These are phyloP conservation scores for Starmera stellimalicola DNA, from an alignment of 1,139 yeast species.

Conservation along the genomic window DNA sequence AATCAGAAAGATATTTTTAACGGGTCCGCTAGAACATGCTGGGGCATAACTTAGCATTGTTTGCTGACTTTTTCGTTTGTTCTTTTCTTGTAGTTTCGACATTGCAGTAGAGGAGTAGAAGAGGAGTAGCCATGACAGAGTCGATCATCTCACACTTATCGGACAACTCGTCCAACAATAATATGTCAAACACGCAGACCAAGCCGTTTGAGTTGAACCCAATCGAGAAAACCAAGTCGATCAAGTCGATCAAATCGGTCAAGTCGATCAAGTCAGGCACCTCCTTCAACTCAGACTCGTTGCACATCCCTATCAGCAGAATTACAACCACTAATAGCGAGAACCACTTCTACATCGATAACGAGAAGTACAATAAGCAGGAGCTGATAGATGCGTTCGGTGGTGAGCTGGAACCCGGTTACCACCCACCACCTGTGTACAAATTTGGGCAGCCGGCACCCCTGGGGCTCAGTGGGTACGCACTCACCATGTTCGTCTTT, in stretches of 20 bases:
- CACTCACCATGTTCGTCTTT: constrained; percentile 74
- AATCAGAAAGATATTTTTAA: too few species aligned
- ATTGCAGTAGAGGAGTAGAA: not conserved
- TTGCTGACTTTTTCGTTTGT: too few species aligned
- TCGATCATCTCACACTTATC: constrained; percentile 1
- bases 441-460: constrained; percentile 87
- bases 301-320: not conserved
- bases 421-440: constrained; percentile 42
- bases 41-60: too few species aligned
- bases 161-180: constrained; percentile 1
- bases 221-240: not conserved
- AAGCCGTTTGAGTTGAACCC: not conserved
- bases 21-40: too few species aligned
- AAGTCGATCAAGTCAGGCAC: not conserved
- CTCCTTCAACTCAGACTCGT: not conserved
- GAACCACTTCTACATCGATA: constrained; percentile 51
- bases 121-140: not conserved
- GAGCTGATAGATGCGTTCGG: constrained; percentile 49
- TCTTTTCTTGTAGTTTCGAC: too few species aligned
- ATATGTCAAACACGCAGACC: not conserved
- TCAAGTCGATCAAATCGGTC: not conserved
- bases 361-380: constrained; percentile 43
- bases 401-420: constrained; percentile 46
- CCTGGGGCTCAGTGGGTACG: constrained; percentile 75
- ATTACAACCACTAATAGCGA: constrained; percentile 29